Evolutionary conservation across 306 rosid species (phyloP), one percentile per base, ranked within the genome.

Genomic region (Fragaria vesca): DNA sequence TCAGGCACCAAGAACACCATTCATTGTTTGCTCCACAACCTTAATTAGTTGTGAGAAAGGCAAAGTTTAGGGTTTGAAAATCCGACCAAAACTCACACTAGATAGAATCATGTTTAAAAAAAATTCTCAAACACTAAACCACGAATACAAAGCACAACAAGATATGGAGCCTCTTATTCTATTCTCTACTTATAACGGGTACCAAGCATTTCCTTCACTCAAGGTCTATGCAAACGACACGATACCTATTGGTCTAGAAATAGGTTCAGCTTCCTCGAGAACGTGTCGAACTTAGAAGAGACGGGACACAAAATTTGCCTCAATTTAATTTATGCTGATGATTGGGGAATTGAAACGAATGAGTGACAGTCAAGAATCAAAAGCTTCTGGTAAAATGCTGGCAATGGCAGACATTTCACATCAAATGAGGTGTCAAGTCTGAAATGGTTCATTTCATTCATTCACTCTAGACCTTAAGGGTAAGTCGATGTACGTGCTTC

Each of bases 371-470:
- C 58, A 58, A 80, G 24, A 45, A 48, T 36, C 8, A 26, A 20
- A 42, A 26, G 55, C 48, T 65, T 5, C 42, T 34, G 16, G 57
- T 57, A 57, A 57, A 57, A 18, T 18, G 15, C 38, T 18, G 48
- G 47, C 18, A 17, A 36, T 34, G 73, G 83, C 77, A 80, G 83
- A 74, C 85, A 78, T 36, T 57, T 72, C 40, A 60, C 51, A 61
- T 57, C 52, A 48, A 60, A 15, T 20, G 58, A 32, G 21, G 68
- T 85, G 89, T 76, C 85, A 1, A n/a, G 38, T 43, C 30, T 42
- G 12, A 8, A 78, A 43, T 62, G 82, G 76, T 55, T 76, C 57
- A 60, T 84, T 82, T 28, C 63, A 69, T 79, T 0, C 57, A 28
- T 32, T 30, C 66, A 45, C 75, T 71, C 26, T 20, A 21, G 62